Base-by-base conservation (phyloP, 1,284 basidiomycete species). In the Ganoderma sinense region DNA sequence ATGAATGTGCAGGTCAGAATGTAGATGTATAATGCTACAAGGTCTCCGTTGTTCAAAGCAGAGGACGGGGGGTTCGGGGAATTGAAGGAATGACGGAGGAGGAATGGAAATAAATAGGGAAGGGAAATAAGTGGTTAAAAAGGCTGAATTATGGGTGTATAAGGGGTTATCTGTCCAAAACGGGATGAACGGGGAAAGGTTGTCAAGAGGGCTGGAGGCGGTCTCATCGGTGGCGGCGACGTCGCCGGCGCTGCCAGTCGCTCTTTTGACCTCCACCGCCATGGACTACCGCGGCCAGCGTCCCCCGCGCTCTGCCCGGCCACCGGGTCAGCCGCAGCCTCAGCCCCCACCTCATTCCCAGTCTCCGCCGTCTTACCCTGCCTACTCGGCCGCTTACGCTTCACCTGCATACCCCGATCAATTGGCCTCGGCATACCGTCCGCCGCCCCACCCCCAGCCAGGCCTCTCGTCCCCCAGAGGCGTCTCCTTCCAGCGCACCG, bases 401-500 rank as follows among this genome's bases (percentile, higher is more conserved):
- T 84, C 75, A 73, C 33, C 33, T 29, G 36, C 64, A 39, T 83
- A 77, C 74, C 74, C 76, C 41, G 77, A 81, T 65, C 76, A 78
- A 23, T 71, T 76, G 23, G 53, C 75, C 31, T 63, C 73, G n/a
- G 70, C 75, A 18, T 75, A 78, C 61, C 73, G 70, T 18, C 77
- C 76, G n/a, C 74, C 76, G 73, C 70, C 4, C 68, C 51, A 41
- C 20, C 53, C 39, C 53, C n/a, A 58, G 23, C 33, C 53, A 26
- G 33, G 48, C 51, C 23, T n/a, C 20, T 41, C 64, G 16, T 26
- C 51, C 39, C 23, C 53, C 20, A 53, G 77, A 64, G 87, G 85
- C 74, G 89, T 94, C 45, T 90, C 90, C 43, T 94, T 94, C 77
- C 89, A 91, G 79, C 84, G 84, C 69, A 84, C 74, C 14, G 92